phyloP scores from a whole-genome alignment of 192 early-diverging fungal species.

The Fimicolochytrium jonesii region DNA sequence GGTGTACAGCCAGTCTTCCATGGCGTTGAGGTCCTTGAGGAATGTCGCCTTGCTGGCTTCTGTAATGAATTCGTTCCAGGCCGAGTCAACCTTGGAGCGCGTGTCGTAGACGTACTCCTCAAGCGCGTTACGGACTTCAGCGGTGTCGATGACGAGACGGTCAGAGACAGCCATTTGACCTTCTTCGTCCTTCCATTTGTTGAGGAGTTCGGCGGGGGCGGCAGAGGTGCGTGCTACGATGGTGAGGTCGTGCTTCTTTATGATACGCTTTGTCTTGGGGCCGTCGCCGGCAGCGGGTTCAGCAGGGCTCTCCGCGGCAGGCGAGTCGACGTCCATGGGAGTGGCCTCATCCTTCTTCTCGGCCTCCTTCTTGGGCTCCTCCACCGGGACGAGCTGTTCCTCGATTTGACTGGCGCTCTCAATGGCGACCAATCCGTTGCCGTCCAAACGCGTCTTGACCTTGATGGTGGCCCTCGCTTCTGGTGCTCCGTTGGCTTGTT shows the following conservation, averaged over 20 bases:
- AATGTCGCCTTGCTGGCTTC: slow-evolving; percentile 69
- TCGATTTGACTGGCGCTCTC: slow-evolving; percentile 85
- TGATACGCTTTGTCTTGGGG: slow-evolving; percentile 88
- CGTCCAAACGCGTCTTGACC: slow-evolving; percentile 87
- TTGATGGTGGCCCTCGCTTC: slow-evolving; percentile 75
- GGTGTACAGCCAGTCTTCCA: slow-evolving; percentile 94
- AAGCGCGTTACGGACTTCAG: slow-evolving; percentile 87
- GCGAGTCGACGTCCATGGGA: slow-evolving; percentile 23
- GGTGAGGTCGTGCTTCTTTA: slow-evolving; percentile 79
- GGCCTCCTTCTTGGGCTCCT: slow-evolving; percentile 64
- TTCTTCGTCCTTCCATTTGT: slow-evolving; percentile 73
- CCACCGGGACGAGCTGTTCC: slow-evolving; percentile 66
- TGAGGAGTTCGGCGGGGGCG: slow-evolving; percentile 53
- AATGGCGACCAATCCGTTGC: slow-evolving; percentile 62
- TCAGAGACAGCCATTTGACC: slow-evolving; percentile 78
- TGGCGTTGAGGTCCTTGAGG: slow-evolving; percentile 61
- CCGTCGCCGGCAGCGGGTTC: slow-evolving; percentile 45
- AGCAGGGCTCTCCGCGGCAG: slow-evolving; percentile 1
- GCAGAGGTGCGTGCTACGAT: slow-evolving; percentile 62
- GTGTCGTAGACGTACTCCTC: slow-evolving; percentile 99
- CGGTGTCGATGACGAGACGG: slow-evolving; percentile 89
- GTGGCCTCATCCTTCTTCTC: slow-evolving; percentile 45
- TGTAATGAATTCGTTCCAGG: slow-evolving; percentile 71
- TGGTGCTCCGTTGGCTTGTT: slow-evolving; percentile 46
- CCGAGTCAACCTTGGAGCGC: slow-evolving; percentile 77